Conservation (phyloP, 768 basidiomycete genomes). For the Termitomyces sp. region DNA sequence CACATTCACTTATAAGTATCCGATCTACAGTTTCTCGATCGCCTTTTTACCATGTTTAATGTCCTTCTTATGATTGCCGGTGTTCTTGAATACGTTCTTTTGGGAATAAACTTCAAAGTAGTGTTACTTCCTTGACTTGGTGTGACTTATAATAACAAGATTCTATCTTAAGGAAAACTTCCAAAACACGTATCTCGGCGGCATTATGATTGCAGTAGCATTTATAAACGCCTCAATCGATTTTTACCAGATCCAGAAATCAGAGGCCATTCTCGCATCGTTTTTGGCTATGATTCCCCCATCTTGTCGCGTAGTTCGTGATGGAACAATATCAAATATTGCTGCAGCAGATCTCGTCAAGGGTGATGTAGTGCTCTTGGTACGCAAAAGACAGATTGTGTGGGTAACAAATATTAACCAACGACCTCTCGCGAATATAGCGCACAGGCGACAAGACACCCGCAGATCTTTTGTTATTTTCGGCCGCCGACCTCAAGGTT, state of each 20-base stretch:
- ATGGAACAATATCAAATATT: slow-evolving; percentile 48
- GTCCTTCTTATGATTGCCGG: slow-evolving; percentile 65
- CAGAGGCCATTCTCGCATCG: slow-evolving; percentile 67
- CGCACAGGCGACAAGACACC: slow-evolving; percentile 70
- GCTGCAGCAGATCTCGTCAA: slow-evolving; percentile 63
- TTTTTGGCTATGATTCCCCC: slow-evolving; percentile 77
- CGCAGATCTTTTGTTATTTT: slow-evolving; percentile 60
- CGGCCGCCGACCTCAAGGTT: slow-evolving; percentile 60
- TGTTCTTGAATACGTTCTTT: slow-evolving; percentile 60
- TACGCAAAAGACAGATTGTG: slow-evolving; percentile 23
- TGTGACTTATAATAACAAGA: slow-evolving; percentile 10
- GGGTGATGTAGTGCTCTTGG: slow-evolving; percentile 63
- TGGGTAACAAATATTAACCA: background rate
- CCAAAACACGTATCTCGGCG: slow-evolving; percentile 66
- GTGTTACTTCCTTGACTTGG: background rate
- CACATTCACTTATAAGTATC: background rate
- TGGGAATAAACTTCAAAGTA: slow-evolving; percentile 61
- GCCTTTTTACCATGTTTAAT: slow-evolving; percentile 63
- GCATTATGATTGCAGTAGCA: slow-evolving; percentile 63
- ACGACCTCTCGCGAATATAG: slow-evolving; percentile 26
- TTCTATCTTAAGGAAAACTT: slow-evolving; percentile 44
- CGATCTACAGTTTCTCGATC: slow-evolving; percentile 53
- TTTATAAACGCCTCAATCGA: slow-evolving; percentile 71
- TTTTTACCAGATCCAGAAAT: slow-evolving; percentile 71
- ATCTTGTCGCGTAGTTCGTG: slow-evolving; percentile 59